Conservation (phyloP, 202 grass and related monocot genomes). For the Panicum virgatum region DNA sequence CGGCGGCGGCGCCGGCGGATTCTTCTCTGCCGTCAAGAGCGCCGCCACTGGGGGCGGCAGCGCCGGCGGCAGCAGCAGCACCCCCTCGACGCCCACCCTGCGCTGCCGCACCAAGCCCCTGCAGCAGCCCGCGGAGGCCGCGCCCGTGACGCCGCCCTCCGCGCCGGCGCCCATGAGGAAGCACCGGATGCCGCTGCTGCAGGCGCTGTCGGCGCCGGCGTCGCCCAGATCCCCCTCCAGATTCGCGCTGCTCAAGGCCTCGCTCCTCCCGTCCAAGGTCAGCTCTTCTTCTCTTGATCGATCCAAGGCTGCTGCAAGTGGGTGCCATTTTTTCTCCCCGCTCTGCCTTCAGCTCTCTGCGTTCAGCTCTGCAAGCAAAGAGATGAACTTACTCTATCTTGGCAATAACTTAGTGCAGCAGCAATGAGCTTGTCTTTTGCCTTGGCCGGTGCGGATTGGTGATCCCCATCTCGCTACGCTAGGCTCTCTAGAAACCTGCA, state of each 20-base stretch:
- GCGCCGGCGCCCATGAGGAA: conserved; percentile 39
- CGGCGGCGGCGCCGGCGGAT: conserved; percentile 37
- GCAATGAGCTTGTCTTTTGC: conserved; percentile 27
- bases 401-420: not conserved
- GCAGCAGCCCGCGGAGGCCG: conserved; percentile 29
- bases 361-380: not conserved
- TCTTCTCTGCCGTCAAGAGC: conserved; percentile 63
- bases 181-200: conserved; percentile 47
- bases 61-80: too few relatives aligned
- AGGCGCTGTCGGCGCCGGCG: conserved; percentile 64
- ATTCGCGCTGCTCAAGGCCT: conserved; percentile 85
- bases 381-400: too few relatives aligned
- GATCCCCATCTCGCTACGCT: conserved; percentile 48
- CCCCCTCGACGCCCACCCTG: conserved; percentile 37
- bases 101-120: conserved; percentile 66
- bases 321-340: not conserved
- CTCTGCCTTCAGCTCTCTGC: too few relatives aligned
- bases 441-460: not conserved
- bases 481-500: conserved; percentile 8
- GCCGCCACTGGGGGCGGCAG: not conserved
- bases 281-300: not conserved
- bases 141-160: conserved; percentile 19
- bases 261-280: conserved; percentile 66
- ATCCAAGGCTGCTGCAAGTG: not conserved
- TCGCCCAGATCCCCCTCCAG: conserved; percentile 90